These are phyloP conservation scores for Mucor velutinosus DNA, from an alignment of 371 early-diverging fungal species.

Conservation along the genomic window DNA sequence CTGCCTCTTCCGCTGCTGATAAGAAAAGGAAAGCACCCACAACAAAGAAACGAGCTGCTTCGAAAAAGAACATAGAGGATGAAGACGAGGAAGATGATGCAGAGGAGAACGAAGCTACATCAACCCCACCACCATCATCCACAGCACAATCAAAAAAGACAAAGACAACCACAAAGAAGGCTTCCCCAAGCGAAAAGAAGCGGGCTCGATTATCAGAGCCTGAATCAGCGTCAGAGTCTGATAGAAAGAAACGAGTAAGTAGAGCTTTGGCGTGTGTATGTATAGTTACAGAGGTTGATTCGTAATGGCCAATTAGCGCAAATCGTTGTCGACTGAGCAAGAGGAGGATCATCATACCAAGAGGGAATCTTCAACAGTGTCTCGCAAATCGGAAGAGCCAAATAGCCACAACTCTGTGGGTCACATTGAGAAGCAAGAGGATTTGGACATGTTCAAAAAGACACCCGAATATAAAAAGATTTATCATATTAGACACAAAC, in stretches of 20 bases:
- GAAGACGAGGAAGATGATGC: neutral
- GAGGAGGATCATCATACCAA: conserved; percentile 9
- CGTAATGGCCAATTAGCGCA: conserved; percentile 7
- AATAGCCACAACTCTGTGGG: neutral
- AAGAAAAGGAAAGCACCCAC: neutral
- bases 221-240: neutral
- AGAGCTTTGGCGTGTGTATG: neutral
- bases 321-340: conserved; percentile 20
- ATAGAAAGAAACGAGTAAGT: conserved; percentile 17
- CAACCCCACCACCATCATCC: neutral
- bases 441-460: conserved; percentile 21
- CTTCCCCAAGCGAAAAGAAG: neutral
- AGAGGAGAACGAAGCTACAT: neutral
- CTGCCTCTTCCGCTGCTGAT: neutral
- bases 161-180: neutral
- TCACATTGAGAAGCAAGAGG: neutral
- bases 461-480: conserved; percentile 31
- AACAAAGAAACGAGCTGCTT: neutral
- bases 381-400: conserved; percentile 16
- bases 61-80: neutral
- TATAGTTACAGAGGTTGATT: neutral
- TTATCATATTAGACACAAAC: conserved; percentile 35
- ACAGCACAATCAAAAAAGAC: neutral
- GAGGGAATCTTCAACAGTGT: conserved; percentile 8
- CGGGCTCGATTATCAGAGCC: conserved; percentile 1